Conservation (phyloP, 2,329 filamentous ascomycete species). For the Sporothrix brasiliensis region DNA sequence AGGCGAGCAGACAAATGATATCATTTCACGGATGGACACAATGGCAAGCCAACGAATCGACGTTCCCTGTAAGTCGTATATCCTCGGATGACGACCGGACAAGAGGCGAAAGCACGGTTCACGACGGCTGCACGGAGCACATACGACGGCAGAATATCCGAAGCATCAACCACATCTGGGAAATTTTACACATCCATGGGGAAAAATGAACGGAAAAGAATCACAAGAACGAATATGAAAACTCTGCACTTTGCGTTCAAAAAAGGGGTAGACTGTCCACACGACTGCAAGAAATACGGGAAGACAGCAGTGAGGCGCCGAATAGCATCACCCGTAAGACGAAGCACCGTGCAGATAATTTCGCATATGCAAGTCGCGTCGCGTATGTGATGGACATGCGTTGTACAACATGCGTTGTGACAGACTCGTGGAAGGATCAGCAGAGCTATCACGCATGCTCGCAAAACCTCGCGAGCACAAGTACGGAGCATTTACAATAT, state of each 20-base stretch:
- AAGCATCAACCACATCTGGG: neutral
- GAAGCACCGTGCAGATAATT: neutral
- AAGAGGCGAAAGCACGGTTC: neutral
- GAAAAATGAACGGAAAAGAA: neutral
- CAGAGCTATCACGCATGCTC: neutral
- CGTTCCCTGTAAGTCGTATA: neutral
- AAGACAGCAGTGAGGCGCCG: slow-evolving; percentile 10
- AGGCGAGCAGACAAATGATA: neutral
- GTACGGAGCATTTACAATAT: neutral
- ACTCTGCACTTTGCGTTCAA: slow-evolving; percentile 4
- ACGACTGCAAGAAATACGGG: neutral
- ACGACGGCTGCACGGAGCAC: too few relatives aligned
- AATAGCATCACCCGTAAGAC: neutral
- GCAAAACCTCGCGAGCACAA: neutral
- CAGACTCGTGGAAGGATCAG: neutral
- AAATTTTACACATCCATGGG: neutral
- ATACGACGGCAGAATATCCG: too few relatives aligned
- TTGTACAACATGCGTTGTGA: neutral
- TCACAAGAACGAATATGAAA: neutral
- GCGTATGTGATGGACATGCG: neutral
- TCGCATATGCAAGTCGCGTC: slow-evolving; percentile 27
- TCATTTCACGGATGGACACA: neutral
- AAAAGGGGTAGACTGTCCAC: neutral
- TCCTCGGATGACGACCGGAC: neutral
- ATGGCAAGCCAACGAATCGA: neutral